Percentiles rank a stretch among this genome's conserved stretches.
phyloP scores from a whole-genome alignment of 768 basidiomycete species.

The Podaxis sp. region DNA sequence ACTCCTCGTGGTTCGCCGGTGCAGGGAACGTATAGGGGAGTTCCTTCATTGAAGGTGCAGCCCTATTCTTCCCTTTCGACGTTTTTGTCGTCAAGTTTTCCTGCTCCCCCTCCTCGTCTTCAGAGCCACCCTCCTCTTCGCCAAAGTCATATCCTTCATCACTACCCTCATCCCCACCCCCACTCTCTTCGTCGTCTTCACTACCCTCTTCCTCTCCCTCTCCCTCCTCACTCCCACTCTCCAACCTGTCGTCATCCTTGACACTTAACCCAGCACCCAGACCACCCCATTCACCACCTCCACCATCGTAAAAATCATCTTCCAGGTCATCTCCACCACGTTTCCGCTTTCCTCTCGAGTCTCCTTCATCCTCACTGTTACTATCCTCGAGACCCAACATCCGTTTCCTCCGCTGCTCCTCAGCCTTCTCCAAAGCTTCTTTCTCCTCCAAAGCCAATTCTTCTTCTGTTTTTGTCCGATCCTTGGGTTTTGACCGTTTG shows the following conservation, averaged over 20 bases:
- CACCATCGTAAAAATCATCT: slow-evolving; percentile 71
- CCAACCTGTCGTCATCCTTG: slow-evolving; percentile 27
- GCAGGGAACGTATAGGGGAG: slow-evolving; percentile 94
- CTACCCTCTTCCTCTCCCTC: slow-evolving; percentile 34
- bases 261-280: slow-evolving; percentile 41
- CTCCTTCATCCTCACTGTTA: slow-evolving; percentile 58
- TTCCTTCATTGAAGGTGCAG: slow-evolving; percentile 46
- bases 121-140: slow-evolving; percentile 34
- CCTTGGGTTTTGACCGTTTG: slow-evolving; percentile 88
- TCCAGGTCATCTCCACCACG: slow-evolving; percentile 85
- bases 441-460: slow-evolving; percentile 89
- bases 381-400: slow-evolving; percentile 82
- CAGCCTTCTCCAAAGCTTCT: slow-evolving; percentile 82
- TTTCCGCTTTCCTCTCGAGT: slow-evolving; percentile 42
- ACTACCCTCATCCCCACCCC: slow-evolving; percentile 35
- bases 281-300: slow-evolving; percentile 38
- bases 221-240: slow-evolving; percentile 32
- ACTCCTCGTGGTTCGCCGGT: slow-evolving; percentile 82
- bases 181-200: slow-evolving; percentile 37
- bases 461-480: slow-evolving; percentile 95
- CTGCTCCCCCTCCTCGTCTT: slow-evolving; percentile 44
- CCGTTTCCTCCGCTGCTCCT: slow-evolving; percentile 69
- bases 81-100: slow-evolving; percentile 36
- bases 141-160: slow-evolving; percentile 29
- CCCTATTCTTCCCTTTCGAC: slow-evolving; percentile 30